Evolutionary conservation across 345 rosid genomes (phyloP).

Genomic region (Sonneratia caseolaris): DNA sequence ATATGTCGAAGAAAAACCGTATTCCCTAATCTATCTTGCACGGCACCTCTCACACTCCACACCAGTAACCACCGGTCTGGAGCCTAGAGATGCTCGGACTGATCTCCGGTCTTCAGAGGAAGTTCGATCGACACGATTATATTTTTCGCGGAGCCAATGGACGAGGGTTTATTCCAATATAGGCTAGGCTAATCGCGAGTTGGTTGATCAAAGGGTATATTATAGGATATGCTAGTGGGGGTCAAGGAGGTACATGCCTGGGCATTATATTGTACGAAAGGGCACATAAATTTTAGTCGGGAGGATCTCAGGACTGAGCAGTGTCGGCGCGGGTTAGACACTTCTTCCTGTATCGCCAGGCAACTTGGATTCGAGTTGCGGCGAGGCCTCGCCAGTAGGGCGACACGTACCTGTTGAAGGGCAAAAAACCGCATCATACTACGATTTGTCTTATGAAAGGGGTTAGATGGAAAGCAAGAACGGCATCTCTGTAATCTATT

Average conservation of each 20-base stretch:
- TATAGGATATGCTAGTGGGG: background rate
- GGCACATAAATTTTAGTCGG: background rate
- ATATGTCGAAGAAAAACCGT: too few species aligned
- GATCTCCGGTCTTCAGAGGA: too few species aligned
- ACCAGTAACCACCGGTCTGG: too few species aligned
- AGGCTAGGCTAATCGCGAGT: background rate
- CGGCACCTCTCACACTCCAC: too few species aligned
- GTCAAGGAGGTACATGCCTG: background rate
- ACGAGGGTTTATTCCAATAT: background rate
- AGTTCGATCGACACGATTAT: too few species aligned
- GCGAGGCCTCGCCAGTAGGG: constrained; percentile 72
- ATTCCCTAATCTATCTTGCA: too few species aligned
- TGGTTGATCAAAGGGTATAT: background rate
- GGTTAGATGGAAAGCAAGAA: background rate
- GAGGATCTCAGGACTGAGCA: constrained; percentile 10
- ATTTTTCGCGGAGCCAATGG: too few species aligned
- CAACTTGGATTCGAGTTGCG: constrained; percentile 58
- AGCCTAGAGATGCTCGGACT: too few species aligned
- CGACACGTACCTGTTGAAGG: constrained; percentile 47
- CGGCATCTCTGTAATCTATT: background rate
- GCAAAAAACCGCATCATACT: background rate
- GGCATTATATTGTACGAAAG: background rate
- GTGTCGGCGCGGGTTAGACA: constrained; percentile 25
- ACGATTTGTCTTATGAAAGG: background rate
- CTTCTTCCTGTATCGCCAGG: constrained; percentile 77